Evolutionary conservation across 2,329 filamentous ascomycete species (phyloP), one percentile per base, ranked within the genome.

Genomic region (Cryphonectria naterciae): DNA sequence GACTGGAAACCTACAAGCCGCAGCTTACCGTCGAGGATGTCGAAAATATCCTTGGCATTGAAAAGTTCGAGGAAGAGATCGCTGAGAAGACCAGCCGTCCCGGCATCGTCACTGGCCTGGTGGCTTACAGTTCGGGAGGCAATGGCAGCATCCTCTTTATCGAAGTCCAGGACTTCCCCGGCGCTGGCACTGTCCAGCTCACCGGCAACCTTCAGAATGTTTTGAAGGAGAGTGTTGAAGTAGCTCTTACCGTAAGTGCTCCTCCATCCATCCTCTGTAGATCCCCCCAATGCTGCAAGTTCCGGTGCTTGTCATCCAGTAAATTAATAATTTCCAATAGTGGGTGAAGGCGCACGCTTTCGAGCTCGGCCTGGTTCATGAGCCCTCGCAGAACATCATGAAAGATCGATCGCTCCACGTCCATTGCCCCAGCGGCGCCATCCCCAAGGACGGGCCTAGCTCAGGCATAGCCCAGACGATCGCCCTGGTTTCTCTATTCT

Each of bases 311-410:
- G 4, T 39, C 8, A 35, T 22, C 28, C 22, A 54, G 22, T 11
- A 19, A 52, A 19, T 60, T 68, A 43, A 68, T 15, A 32, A 32
- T 10, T 7, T 39, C 15, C 4, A n/a, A 17, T 43, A 68, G 67
- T 99, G 96, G 96, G 96, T 99, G 67, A 98, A 98, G 81, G 93
- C 94, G 4, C 95, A 99, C 80, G 95, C 95, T 2, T 98, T 92
- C 77, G 93, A 97, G 78, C 86, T 99, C 17, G 94, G 94, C 13
- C 85, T 99, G 56, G 94, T 93, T 4, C 86, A 91, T 70, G 91
- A 94, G 73, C 92, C 92, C 11, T 89, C 89, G 68, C 92, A 95
- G 75, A 95, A 99, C 79, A 95, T 99, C 78, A 98, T 98, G 94
- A 95, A 96, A 84, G 92, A 92, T 77, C 91, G 96, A 73, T 94